Percentiles rank a stretch among this genome's conserved stretches.
Evolutionary conservation across 129 eudicot species (phyloP).

Genomic region (Artemisia annua): DNA sequence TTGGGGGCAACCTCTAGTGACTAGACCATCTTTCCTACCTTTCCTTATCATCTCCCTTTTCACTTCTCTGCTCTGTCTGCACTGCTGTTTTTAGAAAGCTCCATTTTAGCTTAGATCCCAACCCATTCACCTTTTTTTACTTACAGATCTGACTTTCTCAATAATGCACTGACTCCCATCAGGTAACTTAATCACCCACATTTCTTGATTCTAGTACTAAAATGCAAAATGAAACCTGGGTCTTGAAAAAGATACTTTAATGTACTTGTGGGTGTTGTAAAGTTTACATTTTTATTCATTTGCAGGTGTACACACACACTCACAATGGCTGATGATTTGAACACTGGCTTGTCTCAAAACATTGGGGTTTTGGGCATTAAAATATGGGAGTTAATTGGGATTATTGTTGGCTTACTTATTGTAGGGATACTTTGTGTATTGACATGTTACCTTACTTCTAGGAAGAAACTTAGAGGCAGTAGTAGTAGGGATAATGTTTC

Average conservation of each 20-base stretch:
- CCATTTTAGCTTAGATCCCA: constrained; percentile 63
- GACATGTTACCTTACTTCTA: constrained; percentile 66
- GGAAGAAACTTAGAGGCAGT: constrained; percentile 50
- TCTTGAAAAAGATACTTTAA: background rate
- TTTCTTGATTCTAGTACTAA: background rate
- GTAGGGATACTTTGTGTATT: constrained; percentile 59
- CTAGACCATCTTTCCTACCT: constrained; percentile 68
- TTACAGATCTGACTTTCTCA: constrained; percentile 33
- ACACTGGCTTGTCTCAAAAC: constrained; percentile 48
- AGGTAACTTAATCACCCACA: background rate
- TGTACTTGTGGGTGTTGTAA: background rate
- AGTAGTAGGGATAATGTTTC: constrained; percentile 46
- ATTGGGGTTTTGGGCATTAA: constrained; percentile 58
- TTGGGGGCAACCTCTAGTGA: constrained; percentile 67
- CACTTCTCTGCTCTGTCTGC: background rate
- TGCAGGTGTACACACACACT: background rate
- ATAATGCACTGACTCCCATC: constrained; percentile 6
- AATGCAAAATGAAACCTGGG: background rate
- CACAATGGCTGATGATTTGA: constrained; percentile 67
- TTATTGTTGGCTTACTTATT: constrained; percentile 67
- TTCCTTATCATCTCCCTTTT: constrained; percentile 41
- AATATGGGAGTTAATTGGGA: constrained; percentile 87
- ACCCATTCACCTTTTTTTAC: background rate
- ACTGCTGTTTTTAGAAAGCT: constrained; percentile 44
- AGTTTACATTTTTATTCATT: background rate